Evolutionary conservation across 306 rosid species (phyloP).

Genomic region (Cucumis hystrix): DNA sequence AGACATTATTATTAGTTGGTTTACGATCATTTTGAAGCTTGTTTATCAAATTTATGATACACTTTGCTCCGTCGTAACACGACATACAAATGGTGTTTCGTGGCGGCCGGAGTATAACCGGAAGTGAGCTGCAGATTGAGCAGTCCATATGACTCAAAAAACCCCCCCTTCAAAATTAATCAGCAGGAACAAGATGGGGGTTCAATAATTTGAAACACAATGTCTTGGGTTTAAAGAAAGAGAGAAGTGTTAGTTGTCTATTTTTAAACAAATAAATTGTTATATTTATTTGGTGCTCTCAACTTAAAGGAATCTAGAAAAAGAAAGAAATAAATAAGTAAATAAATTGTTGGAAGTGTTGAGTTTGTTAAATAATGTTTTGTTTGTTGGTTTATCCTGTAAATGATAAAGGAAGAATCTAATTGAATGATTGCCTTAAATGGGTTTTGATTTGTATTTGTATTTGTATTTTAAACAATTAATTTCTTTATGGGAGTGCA

Average conservation of each 20-base stretch:
- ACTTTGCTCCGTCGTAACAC: constrained; percentile 70
- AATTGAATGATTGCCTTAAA: constrained; percentile 27
- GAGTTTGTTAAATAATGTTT: not conserved
- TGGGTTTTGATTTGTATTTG: not conserved
- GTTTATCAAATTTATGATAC: constrained; percentile 36
- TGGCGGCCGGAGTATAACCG: constrained; percentile 61
- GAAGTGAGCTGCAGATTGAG: constrained; percentile 59
- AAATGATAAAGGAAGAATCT: not conserved
- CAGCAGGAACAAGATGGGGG: not conserved
- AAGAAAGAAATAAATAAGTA: not conserved
- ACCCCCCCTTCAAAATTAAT: too few species aligned
- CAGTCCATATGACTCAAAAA: constrained; percentile 42
- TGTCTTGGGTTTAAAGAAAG: not conserved
- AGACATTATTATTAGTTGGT: not conserved
- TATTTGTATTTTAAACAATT: too few species aligned
- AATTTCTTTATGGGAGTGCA: not conserved
- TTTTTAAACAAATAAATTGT: not conserved
- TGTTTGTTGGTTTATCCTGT: not conserved
- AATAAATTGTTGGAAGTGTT: not conserved
- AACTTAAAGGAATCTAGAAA: not conserved
- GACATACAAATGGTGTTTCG: constrained; percentile 66
- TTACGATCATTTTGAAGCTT: constrained; percentile 25
- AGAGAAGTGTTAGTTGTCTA: not conserved
- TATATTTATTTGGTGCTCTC: not conserved
- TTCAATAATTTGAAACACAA: not conserved